phyloP scores from a whole-genome alignment of 1,284 basidiomycete species.

The Malassezia caprae region DNA sequence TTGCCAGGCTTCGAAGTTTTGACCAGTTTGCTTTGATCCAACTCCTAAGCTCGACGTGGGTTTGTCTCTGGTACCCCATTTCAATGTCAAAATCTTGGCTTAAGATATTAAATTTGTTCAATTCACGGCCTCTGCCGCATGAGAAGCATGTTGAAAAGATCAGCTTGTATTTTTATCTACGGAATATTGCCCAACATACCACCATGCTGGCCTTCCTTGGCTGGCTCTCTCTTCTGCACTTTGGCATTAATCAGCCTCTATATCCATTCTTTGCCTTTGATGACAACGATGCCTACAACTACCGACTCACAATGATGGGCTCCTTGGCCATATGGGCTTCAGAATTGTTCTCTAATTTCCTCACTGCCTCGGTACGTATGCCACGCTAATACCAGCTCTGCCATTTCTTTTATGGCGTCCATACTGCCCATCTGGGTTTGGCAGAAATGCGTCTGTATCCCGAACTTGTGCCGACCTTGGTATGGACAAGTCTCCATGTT shows the following conservation, averaged over 20 bases:
- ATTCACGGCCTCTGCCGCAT: slow-evolving; percentile 52
- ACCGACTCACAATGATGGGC: slow-evolving; percentile 53
- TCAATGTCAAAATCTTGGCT: slow-evolving; percentile 52
- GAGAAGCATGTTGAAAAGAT: slow-evolving; percentile 53
- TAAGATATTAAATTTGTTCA: slow-evolving; percentile 49
- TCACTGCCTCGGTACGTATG: slow-evolving; percentile 43
- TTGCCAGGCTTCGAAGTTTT: slow-evolving; percentile 43
- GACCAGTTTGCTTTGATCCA: slow-evolving; percentile 53
- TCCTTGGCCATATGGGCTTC: slow-evolving; percentile 54
- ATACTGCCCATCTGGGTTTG: slow-evolving; percentile 53
- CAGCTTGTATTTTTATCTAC: slow-evolving; percentile 52
- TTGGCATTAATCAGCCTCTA: slow-evolving; percentile 53
- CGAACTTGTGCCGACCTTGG: slow-evolving; percentile 47
- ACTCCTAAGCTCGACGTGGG: slow-evolving; percentile 53
- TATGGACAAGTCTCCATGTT: slow-evolving; percentile 54
- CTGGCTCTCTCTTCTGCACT: slow-evolving; percentile 53
- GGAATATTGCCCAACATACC: slow-evolving; percentile 56
- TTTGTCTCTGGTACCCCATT: slow-evolving; percentile 54
- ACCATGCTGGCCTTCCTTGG: slow-evolving; percentile 51
- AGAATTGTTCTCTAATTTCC: slow-evolving; percentile 52
- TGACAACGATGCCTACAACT: slow-evolving; percentile 55
- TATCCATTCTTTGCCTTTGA: slow-evolving; percentile 56
- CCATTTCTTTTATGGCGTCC: slow-evolving; percentile 50
- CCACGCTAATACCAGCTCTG: slow-evolving; percentile 46
- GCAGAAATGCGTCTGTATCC: slow-evolving; percentile 55